Evolutionary conservation across 2,329 filamentous ascomycete species (phyloP).

Genomic region (Hypoxylon rubiginosum): DNA sequence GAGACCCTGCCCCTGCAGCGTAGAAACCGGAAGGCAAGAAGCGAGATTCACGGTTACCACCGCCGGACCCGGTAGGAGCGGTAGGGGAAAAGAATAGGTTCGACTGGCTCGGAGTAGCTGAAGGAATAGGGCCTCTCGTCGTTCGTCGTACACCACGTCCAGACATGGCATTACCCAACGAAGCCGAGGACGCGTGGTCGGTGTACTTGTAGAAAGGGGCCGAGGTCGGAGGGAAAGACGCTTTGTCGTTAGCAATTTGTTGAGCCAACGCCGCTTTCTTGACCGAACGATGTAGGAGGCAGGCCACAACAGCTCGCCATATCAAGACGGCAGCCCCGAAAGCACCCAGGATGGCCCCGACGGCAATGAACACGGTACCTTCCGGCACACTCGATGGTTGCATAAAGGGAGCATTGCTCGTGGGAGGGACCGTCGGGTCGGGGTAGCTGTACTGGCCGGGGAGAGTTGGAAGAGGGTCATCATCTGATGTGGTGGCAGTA

Average conservation of each 20-base stretch:
- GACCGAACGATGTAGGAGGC: slow-evolving; percentile 92
- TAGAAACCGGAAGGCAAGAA: slow-evolving; percentile 95
- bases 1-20: slow-evolving; percentile 73
- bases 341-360: slow-evolving; percentile 88
- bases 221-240: slow-evolving; percentile 69
- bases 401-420: slow-evolving; percentile 90
- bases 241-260: slow-evolving; percentile 77
- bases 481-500: slow-evolving; percentile 35
- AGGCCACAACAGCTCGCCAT: slow-evolving; percentile 90
- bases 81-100: slow-evolving; percentile 97
- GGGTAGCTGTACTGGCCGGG: slow-evolving; percentile 74
- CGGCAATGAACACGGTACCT: slow-evolving; percentile 95
- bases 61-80: slow-evolving; percentile 69
- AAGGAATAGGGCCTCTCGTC: slow-evolving; percentile 65
- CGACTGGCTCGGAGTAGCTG: slow-evolving; percentile 71
- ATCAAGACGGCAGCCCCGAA: slow-evolving; percentile 84
- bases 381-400: slow-evolving; percentile 86
- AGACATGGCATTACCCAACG: slow-evolving; percentile 60
- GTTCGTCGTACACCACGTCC: slow-evolving; percentile 67
- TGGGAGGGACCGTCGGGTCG: slow-evolving; percentile 83
- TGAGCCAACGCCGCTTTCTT: slow-evolving; percentile 85
- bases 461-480: slow-evolving; percentile 63
- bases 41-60: slow-evolving; percentile 76
- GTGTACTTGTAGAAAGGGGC: slow-evolving; percentile 75
- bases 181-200: slow-evolving; percentile 69